Percentiles rank a stretch among this genome's conserved stretches.
These are phyloP conservation scores for Nelumbo lutea DNA, from an alignment of 164 flowering plant genomes.

Conservation along the genomic window DNA sequence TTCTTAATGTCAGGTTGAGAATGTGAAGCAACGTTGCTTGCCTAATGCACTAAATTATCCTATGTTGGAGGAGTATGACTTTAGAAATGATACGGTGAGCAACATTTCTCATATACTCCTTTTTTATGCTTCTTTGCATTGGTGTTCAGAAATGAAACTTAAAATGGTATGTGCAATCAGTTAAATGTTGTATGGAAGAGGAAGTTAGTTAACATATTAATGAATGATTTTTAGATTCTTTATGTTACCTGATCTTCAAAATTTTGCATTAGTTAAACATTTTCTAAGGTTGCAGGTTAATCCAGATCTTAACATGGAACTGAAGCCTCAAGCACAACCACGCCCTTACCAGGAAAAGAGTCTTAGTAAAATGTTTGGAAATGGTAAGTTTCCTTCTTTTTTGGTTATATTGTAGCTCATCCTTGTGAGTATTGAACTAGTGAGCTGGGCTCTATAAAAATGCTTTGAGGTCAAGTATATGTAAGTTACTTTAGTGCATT, in stretches of 20 bases:
- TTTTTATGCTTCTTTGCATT: neutral
- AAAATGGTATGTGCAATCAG: neutral
- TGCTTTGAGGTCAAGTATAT: too few relatives aligned
- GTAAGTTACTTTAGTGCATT: too few relatives aligned
- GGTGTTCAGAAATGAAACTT: neutral
- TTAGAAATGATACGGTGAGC: conserved; percentile 94
- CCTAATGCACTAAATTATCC: conserved; percentile 93
- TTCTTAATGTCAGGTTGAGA: conserved; percentile 66
- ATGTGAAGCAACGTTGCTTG: conserved; percentile 95
- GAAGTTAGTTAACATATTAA: neutral
- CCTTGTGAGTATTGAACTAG: neutral
- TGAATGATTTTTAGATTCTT: neutral
- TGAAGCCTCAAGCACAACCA: conserved; percentile 96
- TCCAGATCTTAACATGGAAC: conserved; percentile 89
- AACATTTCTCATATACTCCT: conserved; percentile 4
- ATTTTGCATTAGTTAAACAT: neutral
- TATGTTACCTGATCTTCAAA: neutral
- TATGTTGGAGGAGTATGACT: conserved; percentile 98
- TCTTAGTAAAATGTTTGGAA: conserved; percentile 99
- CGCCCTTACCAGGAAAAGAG: conserved; percentile 99
- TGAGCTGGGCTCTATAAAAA: too few relatives aligned
- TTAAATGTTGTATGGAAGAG: neutral
- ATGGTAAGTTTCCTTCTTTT: conserved; percentile 46
- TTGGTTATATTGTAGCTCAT: neutral
- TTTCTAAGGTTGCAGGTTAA: conserved; percentile 56